Conservation (phyloP, 2,329 filamentous ascomycete genomes). For the Emericellopsis cladophorae region DNA sequence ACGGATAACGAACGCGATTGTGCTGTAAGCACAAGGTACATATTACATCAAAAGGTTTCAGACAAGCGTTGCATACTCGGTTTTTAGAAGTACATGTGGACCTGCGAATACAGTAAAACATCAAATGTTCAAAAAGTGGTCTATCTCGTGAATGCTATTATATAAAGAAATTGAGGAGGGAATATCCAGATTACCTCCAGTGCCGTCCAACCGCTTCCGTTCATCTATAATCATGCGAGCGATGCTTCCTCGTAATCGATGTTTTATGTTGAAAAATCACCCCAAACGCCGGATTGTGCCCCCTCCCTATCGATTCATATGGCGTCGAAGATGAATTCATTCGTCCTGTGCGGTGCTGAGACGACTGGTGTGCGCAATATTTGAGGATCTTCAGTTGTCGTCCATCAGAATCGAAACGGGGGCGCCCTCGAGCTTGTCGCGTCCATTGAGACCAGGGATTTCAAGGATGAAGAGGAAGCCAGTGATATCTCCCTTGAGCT, state of each 20-base stretch:
- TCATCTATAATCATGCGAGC: constrained; percentile 10
- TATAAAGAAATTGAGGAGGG: too few species aligned
- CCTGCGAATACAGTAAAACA: too few species aligned
- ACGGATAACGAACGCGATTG: constrained; percentile 65
- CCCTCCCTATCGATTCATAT: neutral
- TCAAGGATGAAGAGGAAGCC: constrained; percentile 95
- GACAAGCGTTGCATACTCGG: neutral
- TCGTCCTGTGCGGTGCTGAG: constrained; percentile 1
- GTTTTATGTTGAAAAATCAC: constrained; percentile 1
- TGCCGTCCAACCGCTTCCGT: constrained; percentile 7
- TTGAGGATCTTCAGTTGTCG: constrained; percentile 18
- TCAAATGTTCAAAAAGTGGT: too few species aligned
- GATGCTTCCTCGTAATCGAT: constrained; percentile 6
- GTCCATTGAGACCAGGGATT: constrained; percentile 83
- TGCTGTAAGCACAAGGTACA: constrained; percentile 25
- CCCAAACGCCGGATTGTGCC: constrained; percentile 1
- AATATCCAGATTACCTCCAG: too few species aligned
- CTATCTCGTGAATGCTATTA: too few species aligned
- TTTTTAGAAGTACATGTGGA: too few species aligned
- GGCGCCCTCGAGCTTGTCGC: constrained; percentile 68
- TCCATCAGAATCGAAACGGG: constrained; percentile 76
- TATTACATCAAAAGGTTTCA: neutral
- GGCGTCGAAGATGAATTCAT: neutral
- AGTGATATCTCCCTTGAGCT: constrained; percentile 74
- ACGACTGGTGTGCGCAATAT: too few species aligned